phyloP scores from a whole-genome alignment of 345 rosid species.

The Eutrema heterophyllum region DNA sequence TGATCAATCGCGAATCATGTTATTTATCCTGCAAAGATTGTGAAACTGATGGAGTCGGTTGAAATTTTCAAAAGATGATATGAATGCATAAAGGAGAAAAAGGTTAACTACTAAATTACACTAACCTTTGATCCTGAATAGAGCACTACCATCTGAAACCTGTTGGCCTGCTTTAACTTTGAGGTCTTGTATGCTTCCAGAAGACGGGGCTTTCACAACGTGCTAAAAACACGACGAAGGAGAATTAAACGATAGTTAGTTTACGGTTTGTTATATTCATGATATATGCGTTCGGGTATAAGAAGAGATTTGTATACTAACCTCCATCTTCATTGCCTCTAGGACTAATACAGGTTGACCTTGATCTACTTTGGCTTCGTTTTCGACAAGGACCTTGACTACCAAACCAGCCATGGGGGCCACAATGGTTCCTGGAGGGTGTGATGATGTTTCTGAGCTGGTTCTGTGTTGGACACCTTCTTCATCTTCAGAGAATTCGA shows the following conservation, averaged over 20 bases:
- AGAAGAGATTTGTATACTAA: constrained; percentile 22
- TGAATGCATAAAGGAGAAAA: neutral
- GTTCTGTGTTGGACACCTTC: constrained; percentile 53
- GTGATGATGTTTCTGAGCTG: constrained; percentile 44
- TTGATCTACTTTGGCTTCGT: constrained; percentile 64
- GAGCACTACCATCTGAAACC: constrained; percentile 61
- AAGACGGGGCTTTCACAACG: constrained; percentile 70
- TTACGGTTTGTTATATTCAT: neutral
- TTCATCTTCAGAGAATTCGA: constrained; percentile 50
- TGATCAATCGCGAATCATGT: neutral
- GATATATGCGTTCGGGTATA: neutral
- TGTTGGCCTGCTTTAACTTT: constrained; percentile 67
- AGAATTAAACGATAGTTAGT: neutral
- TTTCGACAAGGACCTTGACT: constrained; percentile 72
- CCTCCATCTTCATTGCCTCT: constrained; percentile 99
- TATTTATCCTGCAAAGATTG: constrained; percentile 31
- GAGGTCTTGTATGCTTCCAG: constrained; percentile 71
- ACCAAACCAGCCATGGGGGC: constrained; percentile 98
- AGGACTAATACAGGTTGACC: constrained; percentile 80
- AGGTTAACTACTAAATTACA: neutral
- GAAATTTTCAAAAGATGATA: constrained; percentile 7
- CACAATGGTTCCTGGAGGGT: constrained; percentile 62
- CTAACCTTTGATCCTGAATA: constrained; percentile 71
- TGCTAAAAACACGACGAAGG: constrained; percentile 40
- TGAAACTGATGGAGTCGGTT: constrained; percentile 5